Conservation (phyloP, 768 basidiomycete species). For the Boletus subparvulus region DNA sequence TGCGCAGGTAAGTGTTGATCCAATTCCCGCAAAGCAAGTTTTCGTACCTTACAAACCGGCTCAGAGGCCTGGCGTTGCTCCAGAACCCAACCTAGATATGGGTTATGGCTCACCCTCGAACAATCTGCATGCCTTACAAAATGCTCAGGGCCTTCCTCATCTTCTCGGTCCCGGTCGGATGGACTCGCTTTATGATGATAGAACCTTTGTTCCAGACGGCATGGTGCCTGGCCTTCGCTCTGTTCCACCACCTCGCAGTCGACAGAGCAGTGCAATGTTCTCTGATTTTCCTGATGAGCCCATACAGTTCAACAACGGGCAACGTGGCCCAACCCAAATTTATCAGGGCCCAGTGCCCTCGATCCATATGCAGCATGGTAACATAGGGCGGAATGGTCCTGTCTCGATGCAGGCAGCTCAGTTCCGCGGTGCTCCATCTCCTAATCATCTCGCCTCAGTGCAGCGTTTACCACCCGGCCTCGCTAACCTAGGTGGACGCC, state of each 20-base stretch:
- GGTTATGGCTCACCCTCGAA: constrained; percentile 24
- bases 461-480: constrained; percentile 78
- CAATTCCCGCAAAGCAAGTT: neutral
- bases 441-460: constrained; percentile 47
- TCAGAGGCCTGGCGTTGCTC: constrained; percentile 24
- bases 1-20: constrained; percentile 54
- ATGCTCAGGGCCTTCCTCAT: constrained; percentile 42
- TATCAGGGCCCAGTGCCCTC: constrained; percentile 51
- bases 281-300: constrained; percentile 65
- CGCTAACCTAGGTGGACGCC: constrained; percentile 78
- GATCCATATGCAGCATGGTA: constrained; percentile 53
- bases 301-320: constrained; percentile 57
- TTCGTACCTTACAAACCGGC: constrained; percentile 24
- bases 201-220: constrained; percentile 79
- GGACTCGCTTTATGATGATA: constrained; percentile 73
- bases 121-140: constrained; percentile 41
- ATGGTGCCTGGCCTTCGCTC: constrained; percentile 83
- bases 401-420: constrained; percentile 59
- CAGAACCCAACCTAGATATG: constrained; percentile 27
- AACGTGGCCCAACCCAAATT: constrained; percentile 57
- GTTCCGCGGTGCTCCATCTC: constrained; percentile 71
- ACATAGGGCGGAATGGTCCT: constrained; percentile 48
- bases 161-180: constrained; percentile 46
- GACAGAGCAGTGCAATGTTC: constrained; percentile 54
- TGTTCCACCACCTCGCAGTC: constrained; percentile 57